A percentile compares a stretch with the other conserved stretches of the same genome.
Evolutionary conservation across 441 rosid genomes (phyloP).

Genomic region (Heliophila coronopifolia): DNA sequence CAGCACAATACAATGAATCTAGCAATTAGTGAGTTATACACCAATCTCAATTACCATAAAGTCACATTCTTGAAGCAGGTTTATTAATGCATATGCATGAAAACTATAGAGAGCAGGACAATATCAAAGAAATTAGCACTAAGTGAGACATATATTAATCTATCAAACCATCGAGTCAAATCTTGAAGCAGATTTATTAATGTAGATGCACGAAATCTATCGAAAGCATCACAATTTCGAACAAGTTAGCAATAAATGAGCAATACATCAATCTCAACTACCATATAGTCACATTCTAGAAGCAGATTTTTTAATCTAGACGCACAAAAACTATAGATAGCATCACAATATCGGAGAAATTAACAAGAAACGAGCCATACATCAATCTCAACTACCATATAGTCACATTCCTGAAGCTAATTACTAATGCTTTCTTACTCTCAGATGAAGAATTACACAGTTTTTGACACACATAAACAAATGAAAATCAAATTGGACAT

Average conservation of each 20-base stretch:
- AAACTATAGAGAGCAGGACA: not conserved
- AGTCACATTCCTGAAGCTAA: not conserved
- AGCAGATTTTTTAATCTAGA: too few relatives aligned
- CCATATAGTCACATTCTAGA: too few relatives aligned
- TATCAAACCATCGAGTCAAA: not conserved
- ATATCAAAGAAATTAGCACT: not conserved
- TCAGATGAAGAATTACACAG: not conserved
- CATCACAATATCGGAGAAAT: not conserved
- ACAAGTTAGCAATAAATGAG: too few relatives aligned
- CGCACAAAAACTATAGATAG: not conserved
- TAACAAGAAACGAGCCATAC: not conserved
- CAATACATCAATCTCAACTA: too few relatives aligned
- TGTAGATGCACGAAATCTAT: too few relatives aligned
- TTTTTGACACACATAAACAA: not conserved
- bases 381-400: not conserved
- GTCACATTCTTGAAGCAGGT: not conserved
- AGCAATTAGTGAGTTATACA: not conserved
- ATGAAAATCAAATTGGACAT: not conserved
- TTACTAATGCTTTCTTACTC: not conserved
- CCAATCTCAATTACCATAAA: not conserved
- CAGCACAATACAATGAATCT: conserved; percentile 1
- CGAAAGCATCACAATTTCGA: too few relatives aligned
- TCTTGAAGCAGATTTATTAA: not conserved
- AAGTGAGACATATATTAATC: not conserved
- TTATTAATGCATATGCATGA: not conserved